phyloP scores from a whole-genome alignment of 2,329 filamentous ascomycete species.

The Alternaria postmessia region DNA sequence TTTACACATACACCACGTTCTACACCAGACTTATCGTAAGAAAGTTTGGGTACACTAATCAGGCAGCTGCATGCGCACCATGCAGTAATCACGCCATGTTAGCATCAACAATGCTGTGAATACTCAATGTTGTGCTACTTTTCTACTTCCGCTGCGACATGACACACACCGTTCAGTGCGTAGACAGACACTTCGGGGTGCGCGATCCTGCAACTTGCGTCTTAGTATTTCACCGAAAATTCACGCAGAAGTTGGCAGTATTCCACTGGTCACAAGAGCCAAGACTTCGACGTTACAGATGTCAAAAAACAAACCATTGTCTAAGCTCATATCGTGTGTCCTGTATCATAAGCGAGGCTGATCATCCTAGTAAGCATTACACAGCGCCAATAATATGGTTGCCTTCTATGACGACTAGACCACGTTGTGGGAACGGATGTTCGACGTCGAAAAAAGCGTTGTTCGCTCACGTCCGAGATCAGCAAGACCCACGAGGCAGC shows the following conservation, averaged over 20 bases:
- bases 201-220: background rate
- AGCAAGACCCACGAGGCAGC: background rate
- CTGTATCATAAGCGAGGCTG: background rate
- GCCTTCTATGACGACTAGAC: background rate
- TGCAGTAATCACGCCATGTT: slow-evolving; percentile 1
- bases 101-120: background rate
- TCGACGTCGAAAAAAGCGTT: background rate
- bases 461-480: background rate
- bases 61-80: background rate
- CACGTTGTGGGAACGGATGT: background rate
- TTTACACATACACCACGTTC: background rate
- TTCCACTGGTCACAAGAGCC: background rate
- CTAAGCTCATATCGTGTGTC: background rate
- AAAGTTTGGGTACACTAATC: background rate
- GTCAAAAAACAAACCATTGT: background rate
- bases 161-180: background rate
- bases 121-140: background rate
- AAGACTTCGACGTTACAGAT: background rate
- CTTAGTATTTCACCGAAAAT: background rate
- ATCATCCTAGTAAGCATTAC: background rate
- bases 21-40: background rate
- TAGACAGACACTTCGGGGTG: background rate
- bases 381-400: background rate
- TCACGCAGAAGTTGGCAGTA: background rate
- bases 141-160: background rate